Evolutionary conservation across 495 filamentous ascomycete species (phyloP).

Genomic region (Lasiosphaeria hispida): DNA sequence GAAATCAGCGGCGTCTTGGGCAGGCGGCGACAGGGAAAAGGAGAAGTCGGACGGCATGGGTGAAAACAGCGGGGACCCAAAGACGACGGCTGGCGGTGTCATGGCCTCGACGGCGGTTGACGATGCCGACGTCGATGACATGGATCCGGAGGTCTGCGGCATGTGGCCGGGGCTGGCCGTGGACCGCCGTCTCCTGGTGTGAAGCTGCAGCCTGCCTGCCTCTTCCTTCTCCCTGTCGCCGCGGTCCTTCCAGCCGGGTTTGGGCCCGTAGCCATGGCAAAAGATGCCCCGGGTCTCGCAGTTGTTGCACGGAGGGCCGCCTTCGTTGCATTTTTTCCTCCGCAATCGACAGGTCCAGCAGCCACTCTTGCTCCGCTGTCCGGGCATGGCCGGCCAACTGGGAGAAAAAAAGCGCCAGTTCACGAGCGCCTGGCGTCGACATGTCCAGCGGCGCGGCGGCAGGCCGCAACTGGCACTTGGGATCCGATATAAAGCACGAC

Average conservation of each 20-base stretch:
- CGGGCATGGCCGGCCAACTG: neutral
- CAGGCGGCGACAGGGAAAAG: neutral
- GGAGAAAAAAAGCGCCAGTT: no score
- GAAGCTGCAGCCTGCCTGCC: constrained; percentile 5
- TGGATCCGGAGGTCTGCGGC: neutral
- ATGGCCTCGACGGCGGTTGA: neutral
- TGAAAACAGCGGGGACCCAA: neutral
- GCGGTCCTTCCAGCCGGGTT: constrained; percentile 37
- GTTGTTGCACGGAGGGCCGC: constrained; percentile 28
- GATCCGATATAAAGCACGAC: no score
- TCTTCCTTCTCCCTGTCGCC: constrained; percentile 30
- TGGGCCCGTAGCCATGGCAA: constrained; percentile 34
- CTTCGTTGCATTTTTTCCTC: constrained; percentile 43
- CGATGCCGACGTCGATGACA: constrained; percentile 1
- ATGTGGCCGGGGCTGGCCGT: constrained; percentile 3
- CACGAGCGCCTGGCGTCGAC: no score
- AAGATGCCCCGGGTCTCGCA: constrained; percentile 33
- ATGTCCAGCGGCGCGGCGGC: no score
- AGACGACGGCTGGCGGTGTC: neutral
- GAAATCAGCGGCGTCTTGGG: constrained; percentile 1
- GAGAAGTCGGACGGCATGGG: constrained; percentile 1
- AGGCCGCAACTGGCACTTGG: no score
- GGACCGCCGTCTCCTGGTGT: constrained; percentile 6
- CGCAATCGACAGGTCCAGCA: constrained; percentile 45
- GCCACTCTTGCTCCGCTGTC: constrained; percentile 21